Base-by-base conservation (phyloP, 345 rosid genomes). In the Hibiscus syriacus region DNA sequence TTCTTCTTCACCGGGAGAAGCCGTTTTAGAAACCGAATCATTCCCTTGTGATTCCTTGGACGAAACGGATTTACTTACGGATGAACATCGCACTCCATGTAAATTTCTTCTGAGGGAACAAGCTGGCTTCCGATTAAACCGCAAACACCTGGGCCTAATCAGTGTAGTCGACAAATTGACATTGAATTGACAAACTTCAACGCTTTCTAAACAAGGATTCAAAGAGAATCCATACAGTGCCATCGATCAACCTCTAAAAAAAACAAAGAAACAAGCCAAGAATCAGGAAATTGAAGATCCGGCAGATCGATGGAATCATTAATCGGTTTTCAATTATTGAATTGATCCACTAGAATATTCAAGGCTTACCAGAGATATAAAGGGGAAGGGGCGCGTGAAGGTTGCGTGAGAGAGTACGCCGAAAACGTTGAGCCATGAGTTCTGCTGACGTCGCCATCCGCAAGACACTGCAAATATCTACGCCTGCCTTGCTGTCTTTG, bases 321-420 rank as follows among this genome's bases (percentile, higher is more conserved):
- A 1, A 58, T 17, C 12, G 0, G 2, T n/a, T 52, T 46, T 20
- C n/a, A 8, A 57, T n/a, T 3, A 57, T n/a, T 30, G 41, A 45
- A 45, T 45, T 2, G 17, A 29, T 67, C 30, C 25, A 16, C 11
- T 46, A 32, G 70, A 23, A 48, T 25, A 12, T 26, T 1, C 20
- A 46, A 17, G 71, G 55, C 74, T 74, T 22, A 17, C n/a, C n/a
- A n/a, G 46, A 66, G 55, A 69, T 73, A 77, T 50, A 81, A 70
- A 25, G 78, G n/a, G 78, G 75, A 20, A 43, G 70, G 43, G 65
- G 84, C 79, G 76, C 75, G 96, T 80, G 92, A 77, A 53, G 64
- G 73, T 78, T 83, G 96, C 97, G 96, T 88, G 92, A 83, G 68
- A 25, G 74, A 56, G 76, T 72, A 77, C 77, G 92, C 72, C 55